Base-by-base conservation (phyloP, 805 yeast genomes). In the Myxozyma nipponensis region DNA sequence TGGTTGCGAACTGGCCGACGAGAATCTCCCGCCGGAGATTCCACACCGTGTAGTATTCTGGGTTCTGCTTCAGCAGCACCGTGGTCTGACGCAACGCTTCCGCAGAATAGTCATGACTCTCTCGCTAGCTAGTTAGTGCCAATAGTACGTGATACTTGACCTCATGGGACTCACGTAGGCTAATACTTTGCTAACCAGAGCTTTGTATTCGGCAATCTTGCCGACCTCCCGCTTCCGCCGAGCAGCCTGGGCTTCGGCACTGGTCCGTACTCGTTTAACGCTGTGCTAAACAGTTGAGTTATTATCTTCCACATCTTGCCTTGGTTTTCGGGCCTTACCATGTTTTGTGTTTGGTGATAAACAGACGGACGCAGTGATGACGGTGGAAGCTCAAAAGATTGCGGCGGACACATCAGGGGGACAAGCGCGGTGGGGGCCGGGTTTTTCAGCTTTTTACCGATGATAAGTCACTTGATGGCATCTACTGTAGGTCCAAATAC, bases 31-130 rank as follows among this genome's bases (percentile, higher is more conserved):
- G 76, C 49, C 98, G 76, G 63, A 75, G 85, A 64, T 93, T 93
- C 98, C 98, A 93, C 0, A 80, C 73, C 0, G 96, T 82, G 66
- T 90, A 90, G 56, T 84, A 77, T 63, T 93, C 98, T 0, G 97
- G 96, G 61, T 90, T 89, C 44, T 77, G 62, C 6, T 72, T 67
- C 19, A 93, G 71, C 13, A 90, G 59, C 18, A 70, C 68, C 0
- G 84, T 75, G 0, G 95, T 84, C 21, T 72, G 63, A 1, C 73
- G 70, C 23, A 88, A 72, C 0, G 78, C 64, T 1, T 69, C 72
- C 0, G 62, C 60, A 19, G 64, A 66, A 47, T 70, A 74, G 1
- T 62, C 50, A 2, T 64, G 57, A 1, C 52, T 34, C 19, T 59
- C 60, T 60, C 76, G 63, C 49, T 59, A 32, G n/a, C 28, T 44